Evolutionary conservation across 1,284 basidiomycete species (phyloP), one percentile per base, ranked within the genome.

Genomic region (Kalmanozyma brasiliensis): DNA sequence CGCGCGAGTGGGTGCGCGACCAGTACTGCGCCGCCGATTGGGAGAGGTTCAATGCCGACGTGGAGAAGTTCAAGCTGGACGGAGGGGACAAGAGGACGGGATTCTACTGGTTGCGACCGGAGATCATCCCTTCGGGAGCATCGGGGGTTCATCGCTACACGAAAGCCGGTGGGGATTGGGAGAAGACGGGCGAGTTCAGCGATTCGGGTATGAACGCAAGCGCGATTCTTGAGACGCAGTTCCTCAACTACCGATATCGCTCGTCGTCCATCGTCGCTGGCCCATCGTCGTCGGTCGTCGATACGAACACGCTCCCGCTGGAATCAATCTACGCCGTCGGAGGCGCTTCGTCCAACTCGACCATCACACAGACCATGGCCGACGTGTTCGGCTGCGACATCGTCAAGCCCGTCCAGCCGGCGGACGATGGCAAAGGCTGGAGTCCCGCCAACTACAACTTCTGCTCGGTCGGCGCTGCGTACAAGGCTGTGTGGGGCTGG

Each of bases 141-240:
- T 83, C 86, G 7, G 91, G 91, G 29, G 85, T 87, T 58, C 88
- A 88, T 81, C 86, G 87, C 80, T 92, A 89, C 84, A 62, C 40
- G 40, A 26, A 78, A 4, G 66, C 62, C 34, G 78, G 77, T n/a
- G 55, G 71, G 37, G 55, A 55, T 0, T 72, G 67, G 61, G 32
- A 40, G 23, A 61, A 52, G 14, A 76, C 83, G 8, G 68, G 79
- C 0, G 67, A 74, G 8, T 82, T 82, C 48, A 81, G 80, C 30
- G 83, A 84, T 29, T 59, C 82, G 0, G 76, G 82, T 14, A 84
- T 86, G 6, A 90, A 92, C 79, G 88, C 91, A 4, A 87, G 90
- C n/a, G 89, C 91, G 6, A 91, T 94, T 67, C 85, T 94, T 67
- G 90, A 93, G 82, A 91, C 91, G 0, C 92, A 94, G 77, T 87